Evolutionary conservation across 192 early-diverging fungal genomes (phyloP).

Genomic region (Funneliformis mosseae): DNA sequence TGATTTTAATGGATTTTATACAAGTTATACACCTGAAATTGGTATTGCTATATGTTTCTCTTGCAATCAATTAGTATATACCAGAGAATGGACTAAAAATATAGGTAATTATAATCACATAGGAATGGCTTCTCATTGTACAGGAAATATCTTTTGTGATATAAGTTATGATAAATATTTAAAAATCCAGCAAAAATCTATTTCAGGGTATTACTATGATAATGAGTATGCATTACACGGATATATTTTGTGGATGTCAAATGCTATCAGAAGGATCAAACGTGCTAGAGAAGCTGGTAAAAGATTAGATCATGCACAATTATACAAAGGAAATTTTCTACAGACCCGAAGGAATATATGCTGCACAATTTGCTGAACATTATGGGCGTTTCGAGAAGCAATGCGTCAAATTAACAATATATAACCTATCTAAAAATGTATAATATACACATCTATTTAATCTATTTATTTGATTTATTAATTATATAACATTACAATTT

Average conservation of each 20-base stretch:
- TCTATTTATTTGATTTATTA: no score
- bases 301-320: no score
- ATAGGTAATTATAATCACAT: constrained; percentile 33
- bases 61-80: constrained; percentile 32
- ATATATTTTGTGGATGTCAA: neutral
- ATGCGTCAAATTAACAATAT: no score
- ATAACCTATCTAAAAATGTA: no score
- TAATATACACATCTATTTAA: no score
- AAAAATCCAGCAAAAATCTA: constrained; percentile 31
- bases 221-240: constrained; percentile 15
- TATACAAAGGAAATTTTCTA: no score
- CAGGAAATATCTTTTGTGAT: constrained; percentile 7
- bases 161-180: constrained; percentile 32
- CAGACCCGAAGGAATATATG: no score
- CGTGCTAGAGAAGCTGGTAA: neutral
- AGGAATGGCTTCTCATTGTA: constrained; percentile 23
- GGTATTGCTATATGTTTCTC: constrained; percentile 28
- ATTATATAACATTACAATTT: no score
- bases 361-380: no score
- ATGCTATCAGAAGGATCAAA: constrained; percentile 17
- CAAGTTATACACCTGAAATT: constrained; percentile 31
- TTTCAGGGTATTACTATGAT: constrained; percentile 22
- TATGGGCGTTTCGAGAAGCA: no score
- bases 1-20: constrained; percentile 29
- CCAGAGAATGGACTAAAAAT: constrained; percentile 26